Evolutionary conservation across 257 asterid genomes (phyloP), one percentile per base, ranked within the genome.

Genomic region (Phtheirospermum japonicum): DNA sequence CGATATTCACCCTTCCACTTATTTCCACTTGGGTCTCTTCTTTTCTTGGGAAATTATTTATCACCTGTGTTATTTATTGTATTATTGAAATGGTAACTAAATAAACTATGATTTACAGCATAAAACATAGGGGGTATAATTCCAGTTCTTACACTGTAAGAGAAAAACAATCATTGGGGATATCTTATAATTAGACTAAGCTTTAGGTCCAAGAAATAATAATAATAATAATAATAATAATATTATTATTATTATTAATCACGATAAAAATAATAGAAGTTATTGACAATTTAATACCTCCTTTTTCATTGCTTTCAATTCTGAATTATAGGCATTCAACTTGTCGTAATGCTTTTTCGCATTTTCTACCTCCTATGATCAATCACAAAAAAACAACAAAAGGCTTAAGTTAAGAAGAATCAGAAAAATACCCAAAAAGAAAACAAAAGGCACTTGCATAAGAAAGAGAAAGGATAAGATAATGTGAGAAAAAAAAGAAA

Each of bases 301-400:
- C 31, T 56, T 67, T 71, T 65, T 76, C 43, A 59, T 70, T 18
- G 80, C 68, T 70, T 74, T 74, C 23, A 83, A 67, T 54, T 76
- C 37, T 13, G 76, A 34, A 72, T 80, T 83, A 0, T 20, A 16
- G 13, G 69, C 69, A 70, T 64, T 76, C 72, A 78, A 63, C 1
- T 62, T 46, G 23, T 66, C 23, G 67, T 48, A 63, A 56, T 43
- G 45, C 9, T 52, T 78, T 61, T n/a, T 75, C 71, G 68, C 81
- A 14, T 72, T 80, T 63, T 74, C 74, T 4, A 80, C 17, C 54
- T 75, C 79, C 93, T 82, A 81, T 49, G 46, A 61, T 23, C 28
- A 23, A 64, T 70, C 8, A 30, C 6, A 52, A 12, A n/a, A 32
- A 49, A 17, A 14, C 6, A 14, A n/a, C 14, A n/a, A n/a, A n/a